Conservation (phyloP, 257 asterid genomes). For the Ajuga chamaepitys region DNA sequence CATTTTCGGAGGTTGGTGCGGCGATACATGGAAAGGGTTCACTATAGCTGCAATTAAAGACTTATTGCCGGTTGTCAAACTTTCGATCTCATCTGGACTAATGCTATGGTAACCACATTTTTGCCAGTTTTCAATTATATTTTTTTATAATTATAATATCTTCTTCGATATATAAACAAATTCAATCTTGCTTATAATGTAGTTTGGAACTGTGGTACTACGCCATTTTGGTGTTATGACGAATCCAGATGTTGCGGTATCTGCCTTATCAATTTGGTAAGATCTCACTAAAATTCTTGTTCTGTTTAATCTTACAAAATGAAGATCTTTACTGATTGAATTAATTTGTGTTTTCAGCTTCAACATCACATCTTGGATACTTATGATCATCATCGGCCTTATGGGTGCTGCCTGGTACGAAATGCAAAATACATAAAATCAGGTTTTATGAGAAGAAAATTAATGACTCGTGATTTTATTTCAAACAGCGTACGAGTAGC, state of each 20-base stretch:
- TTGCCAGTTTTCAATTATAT: neutral
- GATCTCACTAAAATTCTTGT: neutral
- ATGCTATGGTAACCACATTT: conserved; percentile 13
- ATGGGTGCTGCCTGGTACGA: conserved; percentile 69
- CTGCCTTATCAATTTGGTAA: conserved; percentile 44
- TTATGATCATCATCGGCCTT: conserved; percentile 48
- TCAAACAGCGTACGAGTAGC: conserved; percentile 15
- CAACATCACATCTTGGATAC: conserved; percentile 39
- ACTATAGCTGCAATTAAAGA: conserved; percentile 34
- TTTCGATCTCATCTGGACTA: conserved; percentile 8
- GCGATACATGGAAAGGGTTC: conserved; percentile 41
- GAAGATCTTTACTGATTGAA: neutral
- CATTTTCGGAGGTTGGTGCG: conserved; percentile 39
- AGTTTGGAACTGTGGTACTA: conserved; percentile 49
- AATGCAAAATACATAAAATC: no score
- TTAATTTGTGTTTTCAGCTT: conserved; percentile 30
- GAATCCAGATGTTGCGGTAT: conserved; percentile 32
- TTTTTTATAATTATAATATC: neutral
- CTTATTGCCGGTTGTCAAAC: conserved; percentile 17
- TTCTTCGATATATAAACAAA: no score
- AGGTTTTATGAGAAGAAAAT: neutral
- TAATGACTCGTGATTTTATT: no score
- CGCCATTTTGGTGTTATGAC: conserved; percentile 33
- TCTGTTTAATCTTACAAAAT: neutral
- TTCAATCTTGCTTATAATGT: neutral